Base-by-base conservation (phyloP, 1,139 yeast species). In the Protomyces pachydermus region DNA sequence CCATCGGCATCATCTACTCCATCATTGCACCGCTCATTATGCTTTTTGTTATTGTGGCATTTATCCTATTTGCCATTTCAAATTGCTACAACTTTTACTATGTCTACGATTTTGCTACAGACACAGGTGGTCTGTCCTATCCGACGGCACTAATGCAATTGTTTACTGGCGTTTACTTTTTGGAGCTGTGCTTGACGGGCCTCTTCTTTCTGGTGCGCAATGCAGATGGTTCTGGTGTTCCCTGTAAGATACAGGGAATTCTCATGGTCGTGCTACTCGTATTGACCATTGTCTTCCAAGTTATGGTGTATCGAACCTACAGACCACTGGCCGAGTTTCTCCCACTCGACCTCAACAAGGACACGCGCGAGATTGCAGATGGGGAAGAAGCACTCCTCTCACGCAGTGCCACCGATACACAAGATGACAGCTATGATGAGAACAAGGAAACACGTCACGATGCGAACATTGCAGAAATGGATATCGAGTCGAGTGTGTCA, bases 141-240 rank as follows among this genome's bases (percentile, higher is more conserved):
- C 95, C 96, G 65, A 82, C 86, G 69, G 97, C 97, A 1, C 78
- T 93, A 67, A 87, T 86, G 76, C 97, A 93, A 76, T 85, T 93
- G 0, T 85, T 93, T 72, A 86, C 87, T 48, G 98, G 98, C 65
- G 76, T 93, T 56, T 93, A 93, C 74, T 76, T 93, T 69, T 96
- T 95, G 16, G 93, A 93, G 76, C 75, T 91, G 34, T 89, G 96
- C 77, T 73, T 93, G 72, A 77, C 91, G 68, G 97, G 95, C 65
- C 79, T 93, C 68, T 91, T 91, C 74, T 95, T 96, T 57, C 82
- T 91, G 69, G 91, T 83, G n/a, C 42, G 69, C 2, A 58, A 68
- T 45, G 64, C 67, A 18, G 57, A 67, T 35, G 71, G 70, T 35
- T 69, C 68, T 1, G 65, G 57, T 32, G 67, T 54, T 9, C 61